Evolutionary conservation across 1,284 basidiomycete genomes (phyloP).

Genomic region (Ustanciosporium gigantosporum): DNA sequence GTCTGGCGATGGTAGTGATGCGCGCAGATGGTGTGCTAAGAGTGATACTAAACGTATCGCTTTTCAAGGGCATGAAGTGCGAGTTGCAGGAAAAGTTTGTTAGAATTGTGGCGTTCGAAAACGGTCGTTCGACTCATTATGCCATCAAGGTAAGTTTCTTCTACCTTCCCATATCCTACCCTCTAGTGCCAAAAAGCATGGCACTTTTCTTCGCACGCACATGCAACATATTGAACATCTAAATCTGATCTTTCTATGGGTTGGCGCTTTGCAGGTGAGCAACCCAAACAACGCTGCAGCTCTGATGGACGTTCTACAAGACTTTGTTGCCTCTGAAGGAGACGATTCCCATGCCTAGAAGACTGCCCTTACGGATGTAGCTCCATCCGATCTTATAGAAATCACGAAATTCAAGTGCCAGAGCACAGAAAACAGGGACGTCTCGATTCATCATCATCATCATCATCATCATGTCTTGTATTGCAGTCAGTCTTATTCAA

Average conservation of each 20-base stretch:
- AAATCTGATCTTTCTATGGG: too few species aligned
- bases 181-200: background rate
- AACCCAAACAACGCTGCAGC: slow-evolving; percentile 38
- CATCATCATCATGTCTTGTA: too few species aligned
- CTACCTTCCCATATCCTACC: background rate
- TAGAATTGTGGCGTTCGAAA: slow-evolving; percentile 54
- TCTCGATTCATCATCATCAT: too few species aligned
- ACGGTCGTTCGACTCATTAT: slow-evolving; percentile 50
- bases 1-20: too few species aligned
- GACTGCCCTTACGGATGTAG: too few species aligned
- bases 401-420: too few species aligned
- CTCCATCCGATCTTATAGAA: too few species aligned
- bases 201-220: background rate
- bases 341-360: background rate
- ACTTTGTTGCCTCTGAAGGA: slow-evolving; percentile 18
- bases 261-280: slow-evolving; percentile 20
- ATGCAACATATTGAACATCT: too few species aligned
- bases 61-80: slow-evolving; percentile 85
- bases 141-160: slow-evolving; percentile 52
- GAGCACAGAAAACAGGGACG: too few species aligned
- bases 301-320: slow-evolving; percentile 37
- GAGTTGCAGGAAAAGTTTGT: slow-evolving; percentile 68
- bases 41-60: slow-evolving; percentile 78
- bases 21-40: slow-evolving; percentile 88
- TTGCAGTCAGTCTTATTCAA: too few species aligned